Base-by-base conservation (phyloP, 2,329 filamentous ascomycete species). In the Cladophialophora immunda region DNA sequence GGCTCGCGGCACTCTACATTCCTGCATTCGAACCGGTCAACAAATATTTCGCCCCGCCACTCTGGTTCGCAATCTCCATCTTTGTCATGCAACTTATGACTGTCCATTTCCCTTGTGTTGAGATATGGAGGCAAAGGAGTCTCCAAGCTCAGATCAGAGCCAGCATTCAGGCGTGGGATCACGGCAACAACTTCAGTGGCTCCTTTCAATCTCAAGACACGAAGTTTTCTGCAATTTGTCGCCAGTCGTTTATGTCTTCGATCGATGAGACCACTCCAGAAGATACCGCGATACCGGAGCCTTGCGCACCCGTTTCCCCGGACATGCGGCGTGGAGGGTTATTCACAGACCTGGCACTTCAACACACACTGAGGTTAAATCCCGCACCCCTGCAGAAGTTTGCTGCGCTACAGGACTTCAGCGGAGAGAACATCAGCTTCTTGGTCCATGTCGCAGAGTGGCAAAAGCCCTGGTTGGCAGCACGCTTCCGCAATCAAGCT, bases 361-460 rank as follows among this genome's bases (percentile, higher is more conserved):
- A 90, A 69, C 79, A 85, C 62, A 84, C 86, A 1, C 78, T 90
- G 0, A 78, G 81, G 62, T 81, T 83, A 52, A 87, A 89, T 72
- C 83, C 86, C 0, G 78, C 82, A 11, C 83, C 85, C 0, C 80
- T 90, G 0, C 85, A 88, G 60, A 77, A 85, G 53, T 90, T 89
- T 73, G 87, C 88, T 0, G 87, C 87, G 0, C 80, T 84, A 7
- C 82, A 84, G 30, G 88, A 90, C 71, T 90, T 90, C 74, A 89
- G 87, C 0, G 88, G 86, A 13, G 88, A 90, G 74, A 90, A 90
- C 72, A 86, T 90, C 65, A 82, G 87, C 52, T 90, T 90, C 73
- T 75, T 90, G n/a, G 83, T 82, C 13, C 79, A 82, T 45, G 84
- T 89, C 13, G 79, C 81, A 2, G 80, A 82, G 64, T 89, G 86